A percentile compares a stretch with the other conserved stretches of the same genome.
These are phyloP conservation scores for Deuterostichococcus epilithicus DNA, from an alignment of 139 green algal species.

Conservation along the genomic window DNA sequence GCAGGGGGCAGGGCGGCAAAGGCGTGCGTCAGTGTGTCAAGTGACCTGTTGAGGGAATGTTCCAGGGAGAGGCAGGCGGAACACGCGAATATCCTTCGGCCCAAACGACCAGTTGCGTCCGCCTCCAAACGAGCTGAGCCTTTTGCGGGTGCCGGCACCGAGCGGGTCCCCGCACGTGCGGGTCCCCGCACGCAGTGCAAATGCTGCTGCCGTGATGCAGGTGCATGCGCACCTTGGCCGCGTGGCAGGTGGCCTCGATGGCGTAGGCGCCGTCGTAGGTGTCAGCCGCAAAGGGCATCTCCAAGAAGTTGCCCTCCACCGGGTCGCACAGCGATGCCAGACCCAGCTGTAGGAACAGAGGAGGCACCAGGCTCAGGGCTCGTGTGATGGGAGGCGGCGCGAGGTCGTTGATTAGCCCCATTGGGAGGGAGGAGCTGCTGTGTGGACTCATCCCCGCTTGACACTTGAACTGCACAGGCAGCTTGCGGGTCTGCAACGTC, in stretches of 20 bases:
- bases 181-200: not conserved
- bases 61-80: too few relatives aligned
- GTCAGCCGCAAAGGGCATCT: constrained; percentile 83
- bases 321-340: constrained; percentile 68
- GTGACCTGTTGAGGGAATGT: too few relatives aligned
- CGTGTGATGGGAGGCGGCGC: too few relatives aligned
- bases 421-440: too few relatives aligned
- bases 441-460: too few relatives aligned
- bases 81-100: not conserved
- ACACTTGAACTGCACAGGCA: too few relatives aligned
- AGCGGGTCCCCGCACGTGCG: too few relatives aligned
- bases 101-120: too few relatives aligned
- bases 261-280: constrained; percentile 92
- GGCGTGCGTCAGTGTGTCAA: too few relatives aligned
- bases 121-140: not conserved
- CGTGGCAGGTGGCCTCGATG: constrained; percentile 98
- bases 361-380: not conserved
- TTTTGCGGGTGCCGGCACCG: too few relatives aligned
- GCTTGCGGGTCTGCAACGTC: too few relatives aligned
- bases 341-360: constrained; percentile 51
- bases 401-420: too few relatives aligned
- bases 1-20: constrained; percentile 1
- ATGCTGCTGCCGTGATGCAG: not conserved
- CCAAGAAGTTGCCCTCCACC: constrained; percentile 92
- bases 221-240: constrained; percentile 51